phyloP scores from a whole-genome alignment of 2,329 filamentous ascomycete species.

The Stagonosporopsis cucurbitacearum region DNA sequence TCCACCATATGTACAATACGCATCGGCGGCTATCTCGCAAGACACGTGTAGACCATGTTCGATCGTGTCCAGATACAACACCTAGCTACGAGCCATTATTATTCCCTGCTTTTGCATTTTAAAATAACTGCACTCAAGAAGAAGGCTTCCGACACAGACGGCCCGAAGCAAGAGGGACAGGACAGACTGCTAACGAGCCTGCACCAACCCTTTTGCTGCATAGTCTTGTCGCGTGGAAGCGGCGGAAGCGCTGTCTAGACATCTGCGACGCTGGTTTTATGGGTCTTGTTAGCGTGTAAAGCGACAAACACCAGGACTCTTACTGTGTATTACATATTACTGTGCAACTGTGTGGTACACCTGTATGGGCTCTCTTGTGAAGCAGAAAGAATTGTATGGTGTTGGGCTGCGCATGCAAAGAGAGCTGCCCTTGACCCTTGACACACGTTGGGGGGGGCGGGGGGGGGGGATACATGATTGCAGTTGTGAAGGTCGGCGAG shows the following conservation, averaged over 20 bases:
- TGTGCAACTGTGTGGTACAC: conserved; percentile 2
- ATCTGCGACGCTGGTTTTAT: conserved; percentile 35
- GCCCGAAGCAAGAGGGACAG: conserved; percentile 30
- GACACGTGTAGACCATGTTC: background rate
- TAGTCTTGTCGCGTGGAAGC: conserved; percentile 47
- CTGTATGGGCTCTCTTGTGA: conserved; percentile 4
- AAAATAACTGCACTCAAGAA: too few species aligned
- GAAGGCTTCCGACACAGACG: conserved; percentile 19
- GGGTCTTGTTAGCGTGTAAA: conserved; percentile 21
- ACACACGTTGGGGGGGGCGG: conserved; percentile 17
- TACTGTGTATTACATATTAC: too few species aligned
- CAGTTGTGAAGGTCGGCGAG: conserved; percentile 7
- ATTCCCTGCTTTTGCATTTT: too few species aligned
- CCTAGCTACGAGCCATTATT: too few species aligned
- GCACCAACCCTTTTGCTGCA: conserved; percentile 15
- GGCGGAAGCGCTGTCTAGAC: conserved; percentile 28
- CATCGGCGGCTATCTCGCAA: too few species aligned
- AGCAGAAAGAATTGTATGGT: conserved; percentile 3
- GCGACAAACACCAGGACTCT: conserved; percentile 4
- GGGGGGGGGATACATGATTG: too few species aligned
- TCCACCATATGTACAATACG: background rate
- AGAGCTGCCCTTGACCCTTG: conserved; percentile 8
- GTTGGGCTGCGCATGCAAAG: background rate
- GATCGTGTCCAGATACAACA: background rate
- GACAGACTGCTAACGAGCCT: conserved; percentile 15